Evolutionary conservation across 441 rosid species (phyloP).

Genomic region (Corymbia citriodora): DNA sequence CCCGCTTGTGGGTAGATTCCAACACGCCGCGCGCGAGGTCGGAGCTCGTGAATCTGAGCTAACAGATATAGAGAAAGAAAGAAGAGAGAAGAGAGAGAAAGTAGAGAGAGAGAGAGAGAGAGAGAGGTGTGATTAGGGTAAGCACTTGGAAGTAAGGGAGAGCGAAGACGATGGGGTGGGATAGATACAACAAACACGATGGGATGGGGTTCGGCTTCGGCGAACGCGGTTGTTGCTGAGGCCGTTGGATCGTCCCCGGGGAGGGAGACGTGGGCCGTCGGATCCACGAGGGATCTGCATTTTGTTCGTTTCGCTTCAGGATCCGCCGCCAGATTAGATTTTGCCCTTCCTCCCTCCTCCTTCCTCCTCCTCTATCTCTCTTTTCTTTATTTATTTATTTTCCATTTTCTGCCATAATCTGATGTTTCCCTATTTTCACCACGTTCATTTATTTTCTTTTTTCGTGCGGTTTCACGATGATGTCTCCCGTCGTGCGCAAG

Average conservation of each 20-base stretch:
- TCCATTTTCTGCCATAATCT: not conserved
- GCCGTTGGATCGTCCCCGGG: constrained; percentile 35
- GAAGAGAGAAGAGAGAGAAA: constrained; percentile 6
- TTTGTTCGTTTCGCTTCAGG: constrained; percentile 15
- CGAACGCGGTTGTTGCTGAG: constrained; percentile 30
- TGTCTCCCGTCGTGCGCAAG: not conserved
- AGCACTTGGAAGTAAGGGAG: constrained; percentile 14
- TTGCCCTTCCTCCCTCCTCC: not conserved
- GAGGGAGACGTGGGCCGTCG: constrained; percentile 32
- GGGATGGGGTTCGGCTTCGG: constrained; percentile 14
- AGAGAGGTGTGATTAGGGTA: constrained; percentile 31
- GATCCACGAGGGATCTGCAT: constrained; percentile 11
- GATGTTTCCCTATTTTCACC: not conserved
- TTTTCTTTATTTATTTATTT: not conserved
- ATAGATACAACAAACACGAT: not conserved
- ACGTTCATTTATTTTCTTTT: fast-evolving
- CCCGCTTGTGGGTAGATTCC: not conserved
- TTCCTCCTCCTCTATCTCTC: not conserved
- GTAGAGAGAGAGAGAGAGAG: not conserved
- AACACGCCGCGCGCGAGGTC: not conserved
- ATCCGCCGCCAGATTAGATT: constrained; percentile 51
- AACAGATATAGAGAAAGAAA: not conserved
- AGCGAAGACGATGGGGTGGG: constrained; percentile 16
- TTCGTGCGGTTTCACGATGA: not conserved
- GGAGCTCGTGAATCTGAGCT: not conserved